phyloP scores from a whole-genome alignment of 352 stramenopile genomes.

The Phytophthora palmivora region DNA sequence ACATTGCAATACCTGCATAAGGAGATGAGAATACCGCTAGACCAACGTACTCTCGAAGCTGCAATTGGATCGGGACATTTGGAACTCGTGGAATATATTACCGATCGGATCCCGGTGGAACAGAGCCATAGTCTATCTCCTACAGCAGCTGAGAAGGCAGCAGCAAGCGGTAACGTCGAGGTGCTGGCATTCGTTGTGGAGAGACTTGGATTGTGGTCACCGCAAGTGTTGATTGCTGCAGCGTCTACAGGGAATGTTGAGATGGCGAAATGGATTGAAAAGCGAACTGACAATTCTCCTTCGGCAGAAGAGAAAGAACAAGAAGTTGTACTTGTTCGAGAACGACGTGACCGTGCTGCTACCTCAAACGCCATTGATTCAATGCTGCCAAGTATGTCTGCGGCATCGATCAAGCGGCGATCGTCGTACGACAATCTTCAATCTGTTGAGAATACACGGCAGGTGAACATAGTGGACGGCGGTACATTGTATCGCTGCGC shows the following conservation, averaged over 20 bases:
- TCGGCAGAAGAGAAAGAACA: neutral
- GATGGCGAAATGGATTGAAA: slow-evolving; percentile 43
- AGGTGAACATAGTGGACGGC: slow-evolving; percentile 32
- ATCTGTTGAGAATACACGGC: slow-evolving; percentile 14
- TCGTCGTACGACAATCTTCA: slow-evolving; percentile 26
- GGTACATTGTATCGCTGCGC: slow-evolving; percentile 36
- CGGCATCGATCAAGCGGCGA: slow-evolving; percentile 21
- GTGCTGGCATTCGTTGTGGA: slow-evolving; percentile 42
- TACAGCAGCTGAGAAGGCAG: slow-evolving; percentile 32
- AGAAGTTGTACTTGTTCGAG: slow-evolving; percentile 10
- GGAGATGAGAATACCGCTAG: slow-evolving; percentile 34
- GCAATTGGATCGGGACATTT: slow-evolving; percentile 43
- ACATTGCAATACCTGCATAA: slow-evolving; percentile 43
- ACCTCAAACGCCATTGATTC: slow-evolving; percentile 29
- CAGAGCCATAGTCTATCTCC: slow-evolving; percentile 22
- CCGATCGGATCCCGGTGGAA: slow-evolving; percentile 22
- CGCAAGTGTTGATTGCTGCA: slow-evolving; percentile 31
- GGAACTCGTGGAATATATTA: slow-evolving; percentile 41
- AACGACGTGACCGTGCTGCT: slow-evolving; percentile 21
- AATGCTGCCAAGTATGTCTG: slow-evolving; percentile 13
- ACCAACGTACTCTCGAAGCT: slow-evolving; percentile 40
- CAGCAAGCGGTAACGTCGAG: slow-evolving; percentile 33
- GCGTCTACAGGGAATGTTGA: slow-evolving; percentile 37
- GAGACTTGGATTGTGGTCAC: slow-evolving; percentile 38
- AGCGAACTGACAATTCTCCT: slow-evolving; percentile 9